Evolutionary conservation across 345 rosid species (phyloP).

Genomic region (Pistacia integerrima): DNA sequence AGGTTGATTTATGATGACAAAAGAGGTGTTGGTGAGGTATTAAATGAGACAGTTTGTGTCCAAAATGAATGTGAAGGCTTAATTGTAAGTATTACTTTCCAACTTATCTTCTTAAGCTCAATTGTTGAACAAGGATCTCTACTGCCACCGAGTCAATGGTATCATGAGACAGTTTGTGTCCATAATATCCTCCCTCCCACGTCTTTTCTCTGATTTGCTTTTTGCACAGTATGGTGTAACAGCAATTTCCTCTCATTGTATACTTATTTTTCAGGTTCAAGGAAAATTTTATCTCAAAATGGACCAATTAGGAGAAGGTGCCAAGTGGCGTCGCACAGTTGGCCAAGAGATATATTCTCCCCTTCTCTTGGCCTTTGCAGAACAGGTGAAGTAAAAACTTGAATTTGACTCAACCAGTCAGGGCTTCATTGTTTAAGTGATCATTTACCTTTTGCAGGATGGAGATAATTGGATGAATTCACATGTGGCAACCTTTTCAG

Average conservation of each 20-base stretch:
- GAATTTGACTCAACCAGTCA: neutral
- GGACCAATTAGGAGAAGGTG: conserved; percentile 81
- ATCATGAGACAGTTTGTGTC: neutral
- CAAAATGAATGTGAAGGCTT: conserved; percentile 77
- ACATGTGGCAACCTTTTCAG: conserved; percentile 59
- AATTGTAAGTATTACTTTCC: conserved; percentile 58
- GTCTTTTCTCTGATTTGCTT: conserved; percentile 1
- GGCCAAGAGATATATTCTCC: conserved; percentile 95
- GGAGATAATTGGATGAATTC: conserved; percentile 59
- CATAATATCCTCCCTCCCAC: neutral
- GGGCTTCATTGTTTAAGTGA: conserved; percentile 17
- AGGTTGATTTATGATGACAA: conserved; percentile 80
- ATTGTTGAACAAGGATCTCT: conserved; percentile 6
- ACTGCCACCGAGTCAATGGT: neutral
- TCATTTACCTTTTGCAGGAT: conserved; percentile 51
- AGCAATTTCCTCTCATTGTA: neutral
- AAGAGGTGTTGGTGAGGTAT: conserved; percentile 89
- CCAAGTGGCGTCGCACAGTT: conserved; percentile 85
- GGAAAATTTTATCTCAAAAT: conserved; percentile 76
- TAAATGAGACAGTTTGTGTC: conserved; percentile 85
- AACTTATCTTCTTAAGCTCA: conserved; percentile 14
- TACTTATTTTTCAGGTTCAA: conserved; percentile 53
- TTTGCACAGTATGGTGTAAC: neutral
- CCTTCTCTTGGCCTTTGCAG: conserved; percentile 80
- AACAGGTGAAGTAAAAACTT: conserved; percentile 55